phyloP scores from a whole-genome alignment of 441 rosid genomes.

The Erodium trifolium region DNA sequence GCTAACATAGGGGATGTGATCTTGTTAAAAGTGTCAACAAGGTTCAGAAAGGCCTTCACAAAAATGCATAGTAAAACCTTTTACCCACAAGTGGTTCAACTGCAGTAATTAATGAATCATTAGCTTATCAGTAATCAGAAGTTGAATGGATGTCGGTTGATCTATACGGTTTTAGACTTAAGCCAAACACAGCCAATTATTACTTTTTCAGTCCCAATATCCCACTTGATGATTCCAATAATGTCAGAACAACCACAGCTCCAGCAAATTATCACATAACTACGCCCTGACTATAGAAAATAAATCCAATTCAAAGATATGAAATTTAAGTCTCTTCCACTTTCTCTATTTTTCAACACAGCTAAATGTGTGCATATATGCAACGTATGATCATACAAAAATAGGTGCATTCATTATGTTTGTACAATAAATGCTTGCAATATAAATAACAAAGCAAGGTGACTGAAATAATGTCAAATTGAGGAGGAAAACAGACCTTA shows the following conservation, averaged over 20 bases:
- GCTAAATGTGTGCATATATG: not conserved
- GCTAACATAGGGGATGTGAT: not conserved
- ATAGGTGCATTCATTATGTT: not conserved
- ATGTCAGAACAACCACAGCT: not conserved
- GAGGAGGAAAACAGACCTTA: constrained; percentile 43
- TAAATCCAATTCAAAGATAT: too few relatives aligned
- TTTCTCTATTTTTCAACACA: not conserved
- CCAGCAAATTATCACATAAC: not conserved
- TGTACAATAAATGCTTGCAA: not conserved
- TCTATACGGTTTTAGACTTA: not conserved
- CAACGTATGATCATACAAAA: not conserved
- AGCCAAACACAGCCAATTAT: constrained; percentile 2
- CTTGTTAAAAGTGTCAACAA: not conserved
- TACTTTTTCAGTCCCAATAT: not conserved
- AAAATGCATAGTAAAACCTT: not conserved
- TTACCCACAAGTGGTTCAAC: not conserved
- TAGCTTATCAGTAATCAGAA: not conserved
- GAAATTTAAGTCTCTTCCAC: not conserved
- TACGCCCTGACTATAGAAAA: not conserved
- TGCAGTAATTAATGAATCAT: not conserved
- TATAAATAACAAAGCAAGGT: constrained; percentile 10
- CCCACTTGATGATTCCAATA: constrained; percentile 2
- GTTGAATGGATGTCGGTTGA: constrained; percentile 1
- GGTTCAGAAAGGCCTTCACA: not conserved
- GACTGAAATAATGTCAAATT: constrained; percentile 15